These are phyloP conservation scores for Eucalyptus caleyi DNA, from an alignment of 345 rosid species.

Conservation along the genomic window DNA sequence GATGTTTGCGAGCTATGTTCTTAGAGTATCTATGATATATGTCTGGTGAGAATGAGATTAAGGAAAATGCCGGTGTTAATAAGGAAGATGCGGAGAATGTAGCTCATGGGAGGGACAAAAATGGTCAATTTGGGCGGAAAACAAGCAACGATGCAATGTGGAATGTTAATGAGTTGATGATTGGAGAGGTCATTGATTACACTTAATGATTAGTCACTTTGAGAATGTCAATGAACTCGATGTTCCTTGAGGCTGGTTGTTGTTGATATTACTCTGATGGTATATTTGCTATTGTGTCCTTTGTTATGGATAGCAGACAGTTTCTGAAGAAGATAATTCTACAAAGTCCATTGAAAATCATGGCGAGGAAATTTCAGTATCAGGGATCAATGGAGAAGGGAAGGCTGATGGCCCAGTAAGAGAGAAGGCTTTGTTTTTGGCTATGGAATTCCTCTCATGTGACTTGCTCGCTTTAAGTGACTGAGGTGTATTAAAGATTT, in stretches of 20 bases:
- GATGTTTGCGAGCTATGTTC: not conserved
- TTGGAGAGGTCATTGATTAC: not conserved
- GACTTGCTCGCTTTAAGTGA: not conserved
- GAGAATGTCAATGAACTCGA: not conserved
- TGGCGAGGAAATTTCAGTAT: not conserved
- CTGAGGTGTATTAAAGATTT: not conserved
- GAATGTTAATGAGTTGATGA: not conserved
- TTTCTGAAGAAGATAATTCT: not conserved
- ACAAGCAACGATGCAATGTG: not conserved
- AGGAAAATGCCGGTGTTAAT: not conserved
- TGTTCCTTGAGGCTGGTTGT: not conserved
- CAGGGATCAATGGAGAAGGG: not conserved
- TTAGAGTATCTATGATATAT: not conserved
- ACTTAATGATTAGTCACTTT: not conserved
- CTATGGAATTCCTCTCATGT: not conserved
- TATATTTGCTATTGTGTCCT: not conserved
- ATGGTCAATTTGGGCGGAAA: not conserved
- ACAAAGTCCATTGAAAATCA: not conserved
- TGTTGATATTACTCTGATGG: not conserved
- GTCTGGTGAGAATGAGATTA: not conserved
- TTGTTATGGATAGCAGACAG: not conserved
- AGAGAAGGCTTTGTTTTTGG: not conserved
- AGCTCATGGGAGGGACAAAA: not conserved
- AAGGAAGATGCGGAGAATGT: not conserved
- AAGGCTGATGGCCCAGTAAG: not conserved